Evolutionary conservation across 139 green algal genomes (phyloP), one percentile per base, ranked within the genome.

Genomic region (Picochlorum sp.): DNA sequence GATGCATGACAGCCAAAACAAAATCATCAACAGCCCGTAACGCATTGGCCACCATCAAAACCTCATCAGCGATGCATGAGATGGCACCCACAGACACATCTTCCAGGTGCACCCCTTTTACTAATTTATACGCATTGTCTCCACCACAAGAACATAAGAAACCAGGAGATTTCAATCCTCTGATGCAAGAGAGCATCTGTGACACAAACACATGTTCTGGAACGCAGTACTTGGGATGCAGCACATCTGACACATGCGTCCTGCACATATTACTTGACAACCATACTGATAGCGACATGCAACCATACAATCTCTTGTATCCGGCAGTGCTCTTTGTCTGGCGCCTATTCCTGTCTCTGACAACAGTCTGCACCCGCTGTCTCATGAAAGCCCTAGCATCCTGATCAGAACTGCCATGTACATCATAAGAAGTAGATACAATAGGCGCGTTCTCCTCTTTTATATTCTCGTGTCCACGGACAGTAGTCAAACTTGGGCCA

Each of bases 191-290:
- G 5, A 20, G 18, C 16, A 54, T 21, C 47, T 54, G 47, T 26
- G 16, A 26, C n/a, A 54, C 18, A 54, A 54, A 54, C 10, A 26
- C 47, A 24, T 13, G 16, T 7, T 54, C 47, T 7, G 4, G 4
- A 18, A 54, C 13, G 2, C 47, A 54, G 23, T 54, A 54, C n/a
- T 21, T 54, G 16, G 47, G 47, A 54, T 54, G 16, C 47, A 54
- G 47, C 16, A 21, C 47, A 54, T 54, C 47, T 54, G 47, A 54
- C n/a, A 54, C 18, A 54, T 54, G 47, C n/a, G 47, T 26, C n/a
- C 11, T 54, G n/a, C 47, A 54, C 18, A 9, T 26, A 9, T 54
- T 54, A 54, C 18, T 26, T 20, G 47, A 20, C 47, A 54, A 21
- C 47, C 47, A 54, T 6, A 54, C 47, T 0, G 47, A 54, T 20